These are phyloP conservation scores for Geranium rotundifolium DNA, from an alignment of 345 rosid species.

Conservation along the genomic window DNA sequence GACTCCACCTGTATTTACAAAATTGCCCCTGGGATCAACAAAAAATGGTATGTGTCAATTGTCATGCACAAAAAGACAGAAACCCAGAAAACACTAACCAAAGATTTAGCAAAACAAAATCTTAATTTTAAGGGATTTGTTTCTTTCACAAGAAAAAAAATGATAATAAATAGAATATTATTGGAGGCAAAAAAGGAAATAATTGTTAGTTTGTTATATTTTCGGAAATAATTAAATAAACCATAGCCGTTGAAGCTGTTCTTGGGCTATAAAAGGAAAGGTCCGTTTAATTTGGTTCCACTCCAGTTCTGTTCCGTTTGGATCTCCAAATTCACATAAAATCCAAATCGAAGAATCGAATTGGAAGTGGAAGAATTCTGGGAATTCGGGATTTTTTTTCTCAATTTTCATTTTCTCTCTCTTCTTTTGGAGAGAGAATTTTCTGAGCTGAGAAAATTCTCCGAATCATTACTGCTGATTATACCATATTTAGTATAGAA, in stretches of 20 bases:
- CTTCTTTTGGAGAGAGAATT: not conserved
- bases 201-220: no score
- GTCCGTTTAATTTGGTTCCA: not conserved
- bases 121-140: no score
- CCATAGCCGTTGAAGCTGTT: not conserved
- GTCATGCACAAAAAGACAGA: no score
- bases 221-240: not conserved
- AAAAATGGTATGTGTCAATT: no score
- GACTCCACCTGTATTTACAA: no score
- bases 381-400: not conserved
- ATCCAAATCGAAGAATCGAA: not conserved
- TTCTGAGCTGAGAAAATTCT: not conserved
- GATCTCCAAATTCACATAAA: not conserved
- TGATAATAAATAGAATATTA: no score
- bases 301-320: not conserved
- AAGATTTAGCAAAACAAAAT: no score
- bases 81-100: no score
- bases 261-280: not conserved
- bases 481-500: not conserved
- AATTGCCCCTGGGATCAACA: no score
- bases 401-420: not conserved
- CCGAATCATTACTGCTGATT: not conserved
- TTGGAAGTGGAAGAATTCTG: not conserved
- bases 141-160: no score
- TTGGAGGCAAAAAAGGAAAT: no score